Evolutionary conservation across 1,284 basidiomycete genomes (phyloP).

Genomic region (Apiotrichum akiyoshidainum): DNA sequence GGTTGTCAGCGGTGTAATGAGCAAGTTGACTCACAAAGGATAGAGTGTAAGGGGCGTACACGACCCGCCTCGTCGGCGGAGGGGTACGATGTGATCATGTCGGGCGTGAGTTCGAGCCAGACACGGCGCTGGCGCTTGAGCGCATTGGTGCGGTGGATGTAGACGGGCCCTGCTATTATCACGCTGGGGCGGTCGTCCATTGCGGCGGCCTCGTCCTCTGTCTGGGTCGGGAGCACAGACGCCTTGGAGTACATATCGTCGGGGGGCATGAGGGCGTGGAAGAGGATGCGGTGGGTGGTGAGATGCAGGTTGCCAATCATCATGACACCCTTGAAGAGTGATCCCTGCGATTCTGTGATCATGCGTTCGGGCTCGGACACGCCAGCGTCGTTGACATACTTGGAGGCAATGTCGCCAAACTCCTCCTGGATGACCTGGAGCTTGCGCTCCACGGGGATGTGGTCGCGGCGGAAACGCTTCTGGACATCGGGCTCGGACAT

Average conservation of each 20-base stretch:
- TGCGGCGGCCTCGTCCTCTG: constrained; percentile 14
- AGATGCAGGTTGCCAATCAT: constrained; percentile 63
- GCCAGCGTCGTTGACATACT: constrained; percentile 56
- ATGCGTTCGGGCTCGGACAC: constrained; percentile 55
- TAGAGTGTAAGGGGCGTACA: constrained; percentile 57
- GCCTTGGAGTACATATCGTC: constrained; percentile 26
- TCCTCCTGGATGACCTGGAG: constrained; percentile 45
- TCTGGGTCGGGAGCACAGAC: neutral
- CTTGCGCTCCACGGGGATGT: constrained; percentile 42
- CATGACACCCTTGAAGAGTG: constrained; percentile 53
- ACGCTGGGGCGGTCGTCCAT: constrained; percentile 31
- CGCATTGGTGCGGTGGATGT: constrained; percentile 54
- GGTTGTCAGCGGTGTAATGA: neutral
- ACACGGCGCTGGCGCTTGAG: constrained; percentile 54
- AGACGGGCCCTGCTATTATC: constrained; percentile 59
- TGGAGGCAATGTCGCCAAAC: constrained; percentile 45
- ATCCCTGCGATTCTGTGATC: constrained; percentile 58
- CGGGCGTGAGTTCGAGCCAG: constrained; percentile 62
- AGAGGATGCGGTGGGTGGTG: constrained; percentile 63
- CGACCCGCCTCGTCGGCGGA: constrained; percentile 59
- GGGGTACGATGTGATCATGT: constrained; percentile 62
- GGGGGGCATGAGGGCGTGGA: constrained; percentile 63
- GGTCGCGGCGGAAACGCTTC: constrained; percentile 11
- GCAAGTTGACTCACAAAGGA: constrained; percentile 54
- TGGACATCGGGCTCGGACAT: neutral